Evolutionary conservation across 441 rosid genomes (phyloP), one percentile per base, ranked within the genome.

Genomic region (Capsella rubella): DNA sequence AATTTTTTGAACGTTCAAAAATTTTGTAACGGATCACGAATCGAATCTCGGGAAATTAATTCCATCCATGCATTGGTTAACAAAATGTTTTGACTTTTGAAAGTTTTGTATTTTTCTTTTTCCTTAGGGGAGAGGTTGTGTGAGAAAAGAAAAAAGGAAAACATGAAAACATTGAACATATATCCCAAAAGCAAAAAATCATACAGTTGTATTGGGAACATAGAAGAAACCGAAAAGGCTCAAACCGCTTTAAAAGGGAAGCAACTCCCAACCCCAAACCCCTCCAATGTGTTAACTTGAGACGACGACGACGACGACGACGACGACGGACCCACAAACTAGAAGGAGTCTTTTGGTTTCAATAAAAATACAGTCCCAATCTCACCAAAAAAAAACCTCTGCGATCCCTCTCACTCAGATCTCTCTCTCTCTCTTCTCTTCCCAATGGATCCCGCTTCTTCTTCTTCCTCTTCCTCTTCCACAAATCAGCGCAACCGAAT

Each of bases 401-500:
- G 37, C 54, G 14, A 57, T 67, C 61, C 21, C 68, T 50, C 39
- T 2, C 37, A 7, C 40, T 6, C 75, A 61, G 79, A 75, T 74
- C 73, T 68, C 72, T 34, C 35, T 32, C 0, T 32, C 73, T 67
- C 67, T 69, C 69, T 10, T 50, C 18, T 15, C 21, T 5, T 6
- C 21, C 65, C 79, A 70, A 21, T 76, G 76, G 62, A 70, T 76
- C 72, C 80, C 49, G 67, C 76, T 71, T 71, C 72, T 49, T 45
- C 49, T 43, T 40, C 43, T 39, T 39, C 37, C 5, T 29, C 75
- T 63, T 70, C 72, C 18, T 49, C 53, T 71, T 71, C 81, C 32
- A 37, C 21, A 52, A 43, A 54, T 8, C 78, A 76, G 60, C 82
- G 73, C 37, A 78, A 70, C 52, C 83, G 77, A 76, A 60, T 74